Evolutionary conservation across 192 early-diverging fungal genomes (phyloP), one percentile per base, ranked within the genome.

Genomic region (Coemansia sp.): DNA sequence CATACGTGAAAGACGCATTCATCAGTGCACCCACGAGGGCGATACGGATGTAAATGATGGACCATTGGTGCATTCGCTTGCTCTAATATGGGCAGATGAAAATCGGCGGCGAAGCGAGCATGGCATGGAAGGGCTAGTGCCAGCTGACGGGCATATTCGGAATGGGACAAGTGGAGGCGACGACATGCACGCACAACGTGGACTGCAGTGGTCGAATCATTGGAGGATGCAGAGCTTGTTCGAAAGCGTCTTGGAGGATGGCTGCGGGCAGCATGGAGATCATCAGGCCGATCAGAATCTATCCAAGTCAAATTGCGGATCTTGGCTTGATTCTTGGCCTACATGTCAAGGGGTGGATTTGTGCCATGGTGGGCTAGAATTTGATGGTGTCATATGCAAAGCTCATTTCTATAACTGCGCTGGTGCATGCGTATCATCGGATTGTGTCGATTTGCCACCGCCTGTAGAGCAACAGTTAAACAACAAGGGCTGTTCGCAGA

Each of bases 41-140:
- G 32, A 58, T 19, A n/a, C 50, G 2, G 49, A 22, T 4, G 18
- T 44, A 41, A 57, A 62, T 12, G 47, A 54, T 31, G 71, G 74
- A 18, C 86, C 82, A 58, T 71, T 89, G 25, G 86, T 92, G 3
- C 84, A 85, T 7, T 88, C 87, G 10, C 73, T 92, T 23, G 72
- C 60, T 7, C 54, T 62, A 3, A 72, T 90, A 25, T 92, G 88
- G 89, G 69, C 87, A 59, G 87, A 88, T 26, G 87, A 88, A 69
- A 69, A 66, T 14, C 24, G 31, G n/a, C 68, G 88, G 16, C 81
- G 87, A 38, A 23, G 47, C 19, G 24, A 49, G 16, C 56, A 49
- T 28, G 73, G 64, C 10, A 70, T 78, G 50, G 60, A 16, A n/a
- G 57, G 26, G 49, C 32, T 34, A 22, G n/a, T n/a, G 5, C 49